Evolutionary conservation across 768 basidiomycete species (phyloP), one percentile per base, ranked within the genome.

Genomic region (Mycena olivaceomarginata): DNA sequence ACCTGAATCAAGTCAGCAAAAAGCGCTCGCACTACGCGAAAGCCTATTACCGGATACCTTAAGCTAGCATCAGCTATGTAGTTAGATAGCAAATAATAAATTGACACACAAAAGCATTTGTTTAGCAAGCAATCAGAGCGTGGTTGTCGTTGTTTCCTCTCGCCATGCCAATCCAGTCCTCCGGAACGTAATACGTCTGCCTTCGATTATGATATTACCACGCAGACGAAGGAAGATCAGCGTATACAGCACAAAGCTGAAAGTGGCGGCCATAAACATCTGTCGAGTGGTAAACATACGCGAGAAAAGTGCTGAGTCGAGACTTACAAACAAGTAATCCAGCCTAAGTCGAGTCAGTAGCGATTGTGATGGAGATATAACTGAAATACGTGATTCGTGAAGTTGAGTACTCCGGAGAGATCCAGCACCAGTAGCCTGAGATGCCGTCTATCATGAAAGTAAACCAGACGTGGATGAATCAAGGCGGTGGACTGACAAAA

Each of bases 381-480:
- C 45, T 31, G 25, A 37, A 90, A 53, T 85, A 91, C 91, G 85
- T 85, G 63, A 91, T 84, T 16, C 87, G 87, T 75, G 88, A 84
- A 1, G 82, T 69, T 1, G 81, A 80, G 75, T 92, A 91, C 22
- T 81, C 82, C 18, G 86, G 84, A 13, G 89, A 84, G 22, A 93
- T 92, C 90, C 91, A 91, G n/a, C 91, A 92, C 89, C 89, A 92
- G 75, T 89, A 87, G 2, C 89, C 91, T 0, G 89, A 88, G 48
- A 92, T 88, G 0, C 87, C 89, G 77, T 88, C 91, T 92, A 68
- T 51, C 11, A 12, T 20, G n/a, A 3, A 43, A 62, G 45, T 74
- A 20, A 64, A 67, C 53, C 45, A 59, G 39, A 39, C 18, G 22
- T 31, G 12, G 20, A 53, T 43, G 25, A 12, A 37, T 20, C 10